Conservation (phyloP, 106 monocot species). For the Alisma plantagoaquatica region DNA sequence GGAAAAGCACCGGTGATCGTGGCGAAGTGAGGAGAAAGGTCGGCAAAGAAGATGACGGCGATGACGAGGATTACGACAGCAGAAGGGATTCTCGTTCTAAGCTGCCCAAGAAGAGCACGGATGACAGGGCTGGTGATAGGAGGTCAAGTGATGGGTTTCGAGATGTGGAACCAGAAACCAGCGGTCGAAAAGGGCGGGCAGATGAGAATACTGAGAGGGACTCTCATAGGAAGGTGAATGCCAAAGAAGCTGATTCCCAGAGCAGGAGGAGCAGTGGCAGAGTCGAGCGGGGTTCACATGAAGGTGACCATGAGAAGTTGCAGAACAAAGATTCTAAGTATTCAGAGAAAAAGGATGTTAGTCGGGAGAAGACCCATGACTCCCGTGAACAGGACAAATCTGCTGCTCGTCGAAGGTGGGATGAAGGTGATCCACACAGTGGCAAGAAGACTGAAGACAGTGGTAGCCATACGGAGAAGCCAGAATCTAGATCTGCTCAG, state of each 20-base stretch:
- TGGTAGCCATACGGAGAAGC: constrained; percentile 18
- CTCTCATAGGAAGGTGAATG: constrained; percentile 30
- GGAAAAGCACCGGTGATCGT: constrained; percentile 27
- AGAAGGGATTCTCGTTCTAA: constrained; percentile 48
- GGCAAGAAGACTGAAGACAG: constrained; percentile 30
- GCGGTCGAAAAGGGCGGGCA: constrained; percentile 26
- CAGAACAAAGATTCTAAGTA: constrained; percentile 35
- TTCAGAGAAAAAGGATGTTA: constrained; percentile 38
- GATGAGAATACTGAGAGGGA: constrained; percentile 29
- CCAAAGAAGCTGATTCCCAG: constrained; percentile 28
- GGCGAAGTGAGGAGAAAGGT: constrained; percentile 25
- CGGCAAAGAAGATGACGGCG: constrained; percentile 21
- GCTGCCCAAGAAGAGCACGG: constrained; percentile 33
- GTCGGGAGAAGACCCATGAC: constrained; percentile 33
- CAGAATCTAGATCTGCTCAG: constrained; percentile 27
- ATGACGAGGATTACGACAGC: constrained; percentile 47
- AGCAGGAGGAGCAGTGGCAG: constrained; percentile 25
- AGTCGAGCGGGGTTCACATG: constrained; percentile 21
- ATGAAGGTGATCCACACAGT: constrained; percentile 28
- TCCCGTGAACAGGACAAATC: constrained; percentile 30
- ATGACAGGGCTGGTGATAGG: constrained; percentile 35
- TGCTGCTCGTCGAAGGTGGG: constrained; percentile 30
- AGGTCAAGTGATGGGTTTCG: constrained; percentile 33
- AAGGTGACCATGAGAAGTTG: constrained; percentile 33
- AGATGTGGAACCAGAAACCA: constrained; percentile 42